Percentiles rank a stretch among this genome's conserved stretches.
Evolutionary conservation across 306 rosid genomes (phyloP).

Genomic region (Fragaria iinumae): DNA sequence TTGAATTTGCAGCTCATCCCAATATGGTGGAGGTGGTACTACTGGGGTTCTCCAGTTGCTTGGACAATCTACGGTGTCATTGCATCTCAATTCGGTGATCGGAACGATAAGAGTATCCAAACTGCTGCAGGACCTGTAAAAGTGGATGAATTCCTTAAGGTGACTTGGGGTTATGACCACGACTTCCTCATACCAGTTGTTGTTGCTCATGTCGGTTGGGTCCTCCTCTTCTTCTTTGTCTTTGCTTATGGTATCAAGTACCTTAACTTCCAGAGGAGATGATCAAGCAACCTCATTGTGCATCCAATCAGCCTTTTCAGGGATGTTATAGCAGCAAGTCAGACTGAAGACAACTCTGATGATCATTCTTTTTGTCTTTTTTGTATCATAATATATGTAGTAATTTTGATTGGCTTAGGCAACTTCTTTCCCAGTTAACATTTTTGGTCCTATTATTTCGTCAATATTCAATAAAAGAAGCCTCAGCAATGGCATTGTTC

Average conservation of each 20-base stretch:
- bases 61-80: constrained; percentile 37
- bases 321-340: background rate
- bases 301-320: background rate
- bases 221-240: constrained; percentile 31
- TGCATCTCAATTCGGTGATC: constrained; percentile 32
- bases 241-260: constrained; percentile 39
- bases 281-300: background rate
- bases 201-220: constrained; percentile 36
- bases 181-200: constrained; percentile 33
- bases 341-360: background rate
- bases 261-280: constrained; percentile 36
- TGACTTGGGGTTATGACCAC: constrained; percentile 29
- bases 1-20: constrained; percentile 31
- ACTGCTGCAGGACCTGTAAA: background rate
- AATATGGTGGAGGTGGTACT: constrained; percentile 40
- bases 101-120: background rate
- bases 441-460: background rate
- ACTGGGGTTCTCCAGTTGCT: constrained; percentile 36
- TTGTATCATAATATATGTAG: background rate
- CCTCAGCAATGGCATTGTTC: background rate
- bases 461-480: background rate
- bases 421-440: background rate
- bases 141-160: constrained; percentile 22
- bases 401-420: background rate
- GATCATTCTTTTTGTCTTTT: background rate